A percentile compares a stretch with the other conserved stretches of the same genome.
phyloP scores from a whole-genome alignment of 1,284 basidiomycete genomes.

The Pholiota adiposa region DNA sequence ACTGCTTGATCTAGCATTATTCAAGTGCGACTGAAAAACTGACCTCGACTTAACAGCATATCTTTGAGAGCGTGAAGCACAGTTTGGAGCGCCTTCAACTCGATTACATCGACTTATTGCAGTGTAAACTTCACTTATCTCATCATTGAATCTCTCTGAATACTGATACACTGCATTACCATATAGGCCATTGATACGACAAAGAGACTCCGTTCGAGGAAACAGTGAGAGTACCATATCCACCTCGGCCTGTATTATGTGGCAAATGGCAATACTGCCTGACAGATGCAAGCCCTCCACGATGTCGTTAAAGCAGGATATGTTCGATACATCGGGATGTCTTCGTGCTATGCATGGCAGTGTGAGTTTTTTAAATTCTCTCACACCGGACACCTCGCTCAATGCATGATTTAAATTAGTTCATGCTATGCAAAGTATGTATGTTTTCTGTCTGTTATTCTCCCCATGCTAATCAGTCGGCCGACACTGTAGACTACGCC shows the following conservation, averaged over 20 bases:
- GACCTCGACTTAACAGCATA: conserved; percentile 45
- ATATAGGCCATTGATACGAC: conserved; percentile 63
- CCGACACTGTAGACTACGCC: conserved; percentile 40
- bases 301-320: conserved; percentile 70
- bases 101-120: conserved; percentile 73
- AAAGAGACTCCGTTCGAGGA: conserved; percentile 61
- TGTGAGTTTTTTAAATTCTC: conserved; percentile 39
- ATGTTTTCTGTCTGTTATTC: neutral
- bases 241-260: neutral
- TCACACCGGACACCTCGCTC: neutral
- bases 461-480: no score
- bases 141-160: no score
- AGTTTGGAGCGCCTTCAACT: conserved; percentile 68
- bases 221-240: conserved; percentile 38
- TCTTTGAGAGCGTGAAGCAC: conserved; percentile 72
- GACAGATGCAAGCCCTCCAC: conserved; percentile 68
- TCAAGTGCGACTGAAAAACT: neutral
- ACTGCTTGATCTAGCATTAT: neutral
- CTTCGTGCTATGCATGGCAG: conserved; percentile 50
- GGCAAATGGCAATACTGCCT: no score
- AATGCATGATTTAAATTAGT: conserved; percentile 30
- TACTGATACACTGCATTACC: no score
- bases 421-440: conserved; percentile 52
- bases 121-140: conserved; percentile 42
- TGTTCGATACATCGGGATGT: conserved; percentile 73